Percentiles rank a stretch among this genome's conserved stretches.
Conservation (phyloP, 2,329 filamentous ascomycete genomes). For the Aspergillus quadrilineatus region DNA sequence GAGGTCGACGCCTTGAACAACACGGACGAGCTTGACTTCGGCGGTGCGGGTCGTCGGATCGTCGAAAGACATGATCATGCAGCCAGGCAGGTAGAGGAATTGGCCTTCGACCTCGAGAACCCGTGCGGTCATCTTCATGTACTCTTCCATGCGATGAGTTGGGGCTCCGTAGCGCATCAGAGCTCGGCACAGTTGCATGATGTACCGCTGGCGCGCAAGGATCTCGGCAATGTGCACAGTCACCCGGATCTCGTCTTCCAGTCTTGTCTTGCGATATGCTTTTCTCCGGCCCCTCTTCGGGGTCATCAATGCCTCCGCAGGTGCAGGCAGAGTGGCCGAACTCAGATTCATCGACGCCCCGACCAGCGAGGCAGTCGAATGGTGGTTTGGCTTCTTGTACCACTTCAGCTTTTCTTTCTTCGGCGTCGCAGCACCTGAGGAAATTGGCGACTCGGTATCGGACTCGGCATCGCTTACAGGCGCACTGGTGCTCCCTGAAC, state of each 20-base stretch:
- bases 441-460: conserved; percentile 29
- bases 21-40: conserved; percentile 48
- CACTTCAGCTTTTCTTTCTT: conserved; percentile 43
- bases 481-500: conserved; percentile 27
- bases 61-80: conserved; percentile 93
- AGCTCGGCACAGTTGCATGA: conserved; percentile 80
- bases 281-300: conserved; percentile 24
- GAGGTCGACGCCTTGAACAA: conserved; percentile 46
- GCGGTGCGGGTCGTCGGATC: conserved; percentile 49
- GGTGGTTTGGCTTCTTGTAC: conserved; percentile 42
- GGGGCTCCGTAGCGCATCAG: conserved; percentile 92
- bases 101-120: conserved; percentile 88
- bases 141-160: conserved; percentile 87
- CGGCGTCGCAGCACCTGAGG: conserved; percentile 34
- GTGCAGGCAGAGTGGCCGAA: conserved; percentile 30
- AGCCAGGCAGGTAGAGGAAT: conserved; percentile 87
- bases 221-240: conserved; percentile 68
- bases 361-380: conserved; percentile 40
- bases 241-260: conserved; percentile 57
- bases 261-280: conserved; percentile 24
- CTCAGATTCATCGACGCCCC: conserved; percentile 41
- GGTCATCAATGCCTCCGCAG: conserved; percentile 25
- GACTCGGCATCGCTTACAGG: conserved; percentile 31
- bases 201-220: conserved; percentile 76
- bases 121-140: conserved; percentile 84